These are phyloP conservation scores for Fusarium circinatum DNA, from an alignment of 2,329 filamentous ascomycete species.

Conservation along the genomic window DNA sequence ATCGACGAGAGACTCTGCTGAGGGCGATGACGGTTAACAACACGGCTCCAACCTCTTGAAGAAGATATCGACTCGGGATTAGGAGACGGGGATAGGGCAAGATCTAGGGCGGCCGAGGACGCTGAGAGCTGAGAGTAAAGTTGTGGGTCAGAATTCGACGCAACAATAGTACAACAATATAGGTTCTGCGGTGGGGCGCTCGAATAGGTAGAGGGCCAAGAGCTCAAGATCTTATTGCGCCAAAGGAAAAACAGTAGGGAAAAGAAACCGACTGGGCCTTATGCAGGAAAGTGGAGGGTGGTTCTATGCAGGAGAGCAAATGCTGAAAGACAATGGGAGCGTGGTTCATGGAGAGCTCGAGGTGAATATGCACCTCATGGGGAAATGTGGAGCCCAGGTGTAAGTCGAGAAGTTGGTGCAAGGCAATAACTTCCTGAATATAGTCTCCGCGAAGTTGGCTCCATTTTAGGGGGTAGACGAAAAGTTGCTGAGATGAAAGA, in stretches of 20 bases:
- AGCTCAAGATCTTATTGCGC: constrained; percentile 14
- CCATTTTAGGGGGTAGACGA: not conserved
- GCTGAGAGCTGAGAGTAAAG: constrained; percentile 73
- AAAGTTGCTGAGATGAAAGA: constrained; percentile 9
- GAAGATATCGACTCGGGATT: constrained; percentile 63
- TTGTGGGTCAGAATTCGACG: constrained; percentile 48
- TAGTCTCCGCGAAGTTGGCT: constrained; percentile 4
- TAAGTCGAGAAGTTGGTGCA: constrained; percentile 13
- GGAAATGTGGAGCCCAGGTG: constrained; percentile 37
- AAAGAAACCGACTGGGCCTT: not conserved
- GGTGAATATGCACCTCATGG: constrained; percentile 29
- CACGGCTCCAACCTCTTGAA: constrained; percentile 65
- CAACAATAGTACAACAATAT: constrained; percentile 28
- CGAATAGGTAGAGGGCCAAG: constrained; percentile 5
- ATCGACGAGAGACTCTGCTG: constrained; percentile 67
- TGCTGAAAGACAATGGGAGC: constrained; percentile 10
- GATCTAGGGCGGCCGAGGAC: constrained; percentile 82
- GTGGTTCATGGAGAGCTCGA: constrained; percentile 13
- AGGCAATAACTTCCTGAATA: constrained; percentile 13
- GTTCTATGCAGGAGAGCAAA: constrained; percentile 17
- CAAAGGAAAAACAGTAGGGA: not conserved
- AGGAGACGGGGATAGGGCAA: constrained; percentile 76
- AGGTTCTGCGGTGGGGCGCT: constrained; percentile 8
- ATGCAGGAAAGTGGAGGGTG: constrained; percentile 3
- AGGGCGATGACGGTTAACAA: constrained; percentile 75